Base-by-base conservation (phyloP, 495 filamentous ascomycete species). In the Rhizodiscina lignyota region DNA sequence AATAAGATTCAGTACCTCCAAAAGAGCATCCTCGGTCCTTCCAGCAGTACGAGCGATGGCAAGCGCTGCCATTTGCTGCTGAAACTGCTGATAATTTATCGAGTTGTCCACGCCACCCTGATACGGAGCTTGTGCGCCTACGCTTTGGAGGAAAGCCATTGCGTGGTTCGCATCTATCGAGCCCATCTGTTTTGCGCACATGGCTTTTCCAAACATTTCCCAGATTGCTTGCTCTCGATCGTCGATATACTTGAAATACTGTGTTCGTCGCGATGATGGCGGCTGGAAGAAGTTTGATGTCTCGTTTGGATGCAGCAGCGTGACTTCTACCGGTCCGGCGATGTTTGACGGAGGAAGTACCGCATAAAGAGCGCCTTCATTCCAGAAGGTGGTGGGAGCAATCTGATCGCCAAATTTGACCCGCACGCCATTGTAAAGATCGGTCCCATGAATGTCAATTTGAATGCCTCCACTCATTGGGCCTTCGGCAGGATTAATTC, bases 381-480 rank as follows among this genome's bases (percentile, higher is more conserved):
- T 80, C 76, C 83, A 92, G 46, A 66, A 91, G 1, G 79, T 82
- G 8, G 81, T 87, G 1, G 73, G 77, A 6, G 87, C 86, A 22
- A 71, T 62, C 3, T 64, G 66, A 30, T 83, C 74, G 13, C 85
- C 86, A 54, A 94, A 94, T 45, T 85, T 75, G 38, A 93, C 83
- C 36, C 83, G 79, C 48, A 87, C 68, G 4, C 81, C 82, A 30
- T 75, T 70, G 23, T 68, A 72, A 45, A 94, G 94, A 16, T 74
- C 73, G 44, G 70, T 77, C 4, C 87, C 86, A 18, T 87, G 59
- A 36, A 86, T 64, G 0, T 79, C 83, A 10, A 94, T 82, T 46
- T 94, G 85, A 21, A 80, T 79, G 10, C 84, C 83, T 38, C 87
- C 87, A 18, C 65, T 65, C 28, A 74, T 74, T 6, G 84, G 79